A percentile compares a stretch with the other conserved stretches of the same genome.
Conservation (phyloP, 148 eudicot genomes). For the Diospyros lotus region DNA sequence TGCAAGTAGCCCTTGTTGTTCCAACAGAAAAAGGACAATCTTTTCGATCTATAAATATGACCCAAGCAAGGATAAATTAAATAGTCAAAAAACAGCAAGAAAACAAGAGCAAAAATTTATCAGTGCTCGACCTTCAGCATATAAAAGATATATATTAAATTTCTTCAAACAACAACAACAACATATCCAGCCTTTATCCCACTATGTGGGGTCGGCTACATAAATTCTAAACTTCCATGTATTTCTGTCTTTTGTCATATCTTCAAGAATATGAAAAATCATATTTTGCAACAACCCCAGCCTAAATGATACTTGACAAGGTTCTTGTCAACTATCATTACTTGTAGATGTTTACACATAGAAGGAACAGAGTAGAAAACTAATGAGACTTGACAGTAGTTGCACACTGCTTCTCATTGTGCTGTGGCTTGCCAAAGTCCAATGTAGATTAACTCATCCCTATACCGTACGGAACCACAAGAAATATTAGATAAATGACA, state of each 20-base stretch:
- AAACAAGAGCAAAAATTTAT: neutral
- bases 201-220: too few species aligned
- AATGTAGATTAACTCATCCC: too few species aligned
- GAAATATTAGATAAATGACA: neutral
- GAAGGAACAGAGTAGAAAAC: neutral
- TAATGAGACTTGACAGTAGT: neutral
- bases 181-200: too few species aligned
- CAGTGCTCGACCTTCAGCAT: neutral
- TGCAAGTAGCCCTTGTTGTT: slow-evolving; percentile 89
- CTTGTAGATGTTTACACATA: neutral
- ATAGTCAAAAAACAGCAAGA: neutral
- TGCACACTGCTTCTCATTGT: neutral
- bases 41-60: slow-evolving; percentile 58
- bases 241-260: too few species aligned
- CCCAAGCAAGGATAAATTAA: neutral
- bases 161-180: too few species aligned
- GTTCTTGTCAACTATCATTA: neutral
- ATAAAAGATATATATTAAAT: neutral
- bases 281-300: neutral
- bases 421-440: too few species aligned
- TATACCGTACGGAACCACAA: neutral
- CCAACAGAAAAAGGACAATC: slow-evolving; percentile 76
- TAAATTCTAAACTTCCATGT: too few species aligned
- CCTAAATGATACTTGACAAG: neutral
- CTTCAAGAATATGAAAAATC: neutral